Conservation (phyloP, 1,284 basidiomycete species). For the Trametes polyzona region DNA sequence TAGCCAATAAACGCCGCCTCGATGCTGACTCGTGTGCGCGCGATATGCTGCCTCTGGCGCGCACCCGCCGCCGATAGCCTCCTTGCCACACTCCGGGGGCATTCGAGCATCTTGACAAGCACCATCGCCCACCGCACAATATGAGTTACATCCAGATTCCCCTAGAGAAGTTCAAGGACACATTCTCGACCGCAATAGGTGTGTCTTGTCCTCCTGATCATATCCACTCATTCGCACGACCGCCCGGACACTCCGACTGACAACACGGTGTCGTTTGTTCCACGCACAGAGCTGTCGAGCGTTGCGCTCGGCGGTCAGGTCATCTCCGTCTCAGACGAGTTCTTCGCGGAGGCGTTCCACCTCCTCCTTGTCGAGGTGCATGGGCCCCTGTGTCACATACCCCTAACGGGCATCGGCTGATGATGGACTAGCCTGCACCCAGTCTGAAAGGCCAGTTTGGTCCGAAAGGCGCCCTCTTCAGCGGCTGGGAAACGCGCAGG, state of each 20-base stretch:
- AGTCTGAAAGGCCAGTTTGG: conserved; percentile 94
- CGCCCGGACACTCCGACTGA: neutral
- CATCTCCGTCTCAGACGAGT: conserved; percentile 88
- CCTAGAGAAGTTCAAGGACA: conserved; percentile 54
- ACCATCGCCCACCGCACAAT: neutral
- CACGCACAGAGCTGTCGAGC: conserved; percentile 93
- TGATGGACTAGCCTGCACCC: conserved; percentile 63
- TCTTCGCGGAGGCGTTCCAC: conserved; percentile 89
- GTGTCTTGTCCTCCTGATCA: conserved; percentile 12
- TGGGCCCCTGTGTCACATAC: neutral
- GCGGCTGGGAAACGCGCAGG: conserved; percentile 92
- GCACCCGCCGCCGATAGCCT: neutral
- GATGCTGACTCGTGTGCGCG: conserved; percentile 12
- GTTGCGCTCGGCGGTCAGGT: conserved; percentile 82
- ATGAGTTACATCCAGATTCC: conserved; percentile 52
- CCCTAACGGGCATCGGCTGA: neutral
- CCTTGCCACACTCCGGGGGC: neutral
- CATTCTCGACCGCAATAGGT: conserved; percentile 68
- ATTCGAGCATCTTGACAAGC: neutral
- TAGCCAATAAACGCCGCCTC: conserved; percentile 1
- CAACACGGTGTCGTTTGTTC: neutral
- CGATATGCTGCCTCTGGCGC: conserved; percentile 7
- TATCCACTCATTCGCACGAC: neutral
- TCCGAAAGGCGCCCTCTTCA: conserved; percentile 92
- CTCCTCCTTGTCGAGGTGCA: conserved; percentile 81